Conservation (phyloP, 306 rosid genomes). For the Prosopis cineraria region DNA sequence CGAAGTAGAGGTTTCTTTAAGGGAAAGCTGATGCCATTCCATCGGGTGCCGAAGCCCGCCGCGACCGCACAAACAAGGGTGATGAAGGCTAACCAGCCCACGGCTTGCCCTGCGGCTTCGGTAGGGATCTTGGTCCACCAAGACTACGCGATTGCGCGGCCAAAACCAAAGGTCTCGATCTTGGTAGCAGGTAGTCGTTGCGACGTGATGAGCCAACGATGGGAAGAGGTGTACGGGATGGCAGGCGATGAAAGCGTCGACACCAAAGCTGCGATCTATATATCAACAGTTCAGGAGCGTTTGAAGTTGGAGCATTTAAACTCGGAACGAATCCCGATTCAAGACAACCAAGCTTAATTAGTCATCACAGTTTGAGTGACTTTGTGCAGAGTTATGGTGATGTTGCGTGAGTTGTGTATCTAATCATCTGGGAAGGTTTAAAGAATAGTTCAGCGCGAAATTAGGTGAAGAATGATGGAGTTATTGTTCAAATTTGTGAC, state of each 20-base stretch:
- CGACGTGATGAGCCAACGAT: conserved; percentile 28
- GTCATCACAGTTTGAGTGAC: neutral
- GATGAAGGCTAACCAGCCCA: conserved; percentile 45
- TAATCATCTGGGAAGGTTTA: neutral
- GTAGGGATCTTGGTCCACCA: conserved; percentile 37
- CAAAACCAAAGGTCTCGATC: conserved; percentile 35
- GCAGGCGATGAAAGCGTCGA: conserved; percentile 52
- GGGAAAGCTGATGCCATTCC: conserved; percentile 55
- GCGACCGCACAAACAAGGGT: conserved; percentile 30
- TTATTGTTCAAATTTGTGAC: neutral
- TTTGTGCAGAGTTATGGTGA: neutral
- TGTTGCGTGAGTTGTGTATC: neutral
- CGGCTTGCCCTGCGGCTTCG: conserved; percentile 30
- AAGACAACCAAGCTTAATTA: conserved; percentile 2
- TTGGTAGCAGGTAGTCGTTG: conserved; percentile 24
- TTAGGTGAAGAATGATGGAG: neutral
- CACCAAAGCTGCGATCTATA: conserved; percentile 52
- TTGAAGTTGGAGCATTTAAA: conserved; percentile 51
- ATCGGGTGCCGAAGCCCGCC: conserved; percentile 42
- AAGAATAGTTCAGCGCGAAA: neutral
- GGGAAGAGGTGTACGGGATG: conserved; percentile 28
- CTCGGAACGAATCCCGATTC: conserved; percentile 23
- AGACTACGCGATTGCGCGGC: neutral
- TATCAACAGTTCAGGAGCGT: conserved; percentile 60
- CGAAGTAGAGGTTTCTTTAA: conserved; percentile 48